phyloP scores from a whole-genome alignment of 2,329 filamentous ascomycete genomes.

The Phialophora verrucosa region DNA sequence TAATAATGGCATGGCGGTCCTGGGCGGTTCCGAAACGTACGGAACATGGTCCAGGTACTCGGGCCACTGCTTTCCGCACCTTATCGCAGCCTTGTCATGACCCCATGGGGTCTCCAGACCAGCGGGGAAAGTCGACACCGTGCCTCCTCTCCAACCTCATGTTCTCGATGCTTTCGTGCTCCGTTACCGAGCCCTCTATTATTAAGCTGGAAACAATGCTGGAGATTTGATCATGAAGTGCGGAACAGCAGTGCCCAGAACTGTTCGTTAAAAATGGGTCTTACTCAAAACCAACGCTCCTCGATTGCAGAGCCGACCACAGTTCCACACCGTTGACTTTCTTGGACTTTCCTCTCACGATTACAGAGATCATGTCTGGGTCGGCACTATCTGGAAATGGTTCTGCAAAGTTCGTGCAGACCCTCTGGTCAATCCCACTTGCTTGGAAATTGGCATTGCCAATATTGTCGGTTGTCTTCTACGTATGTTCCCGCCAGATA shows the following conservation, averaged over 20 bases:
- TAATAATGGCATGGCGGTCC: not conserved
- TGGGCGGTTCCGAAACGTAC: constrained; percentile 10
- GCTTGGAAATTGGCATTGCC: constrained; percentile 15
- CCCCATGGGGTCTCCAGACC: constrained; percentile 13
- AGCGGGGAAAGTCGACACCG: constrained; percentile 2
- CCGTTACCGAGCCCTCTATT: constrained; percentile 3
- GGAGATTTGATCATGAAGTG: constrained; percentile 10
- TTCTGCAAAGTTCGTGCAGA: constrained; percentile 8
- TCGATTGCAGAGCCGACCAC: constrained; percentile 3
- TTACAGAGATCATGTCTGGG: constrained; percentile 6
- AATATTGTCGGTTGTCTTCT: constrained; percentile 10
- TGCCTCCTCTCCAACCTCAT: constrained; percentile 9
- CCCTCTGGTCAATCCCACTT: constrained; percentile 13
- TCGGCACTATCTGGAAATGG: constrained; percentile 14
- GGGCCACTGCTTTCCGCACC: constrained; percentile 8
- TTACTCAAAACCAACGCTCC: not conserved
- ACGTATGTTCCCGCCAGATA: constrained; percentile 5
- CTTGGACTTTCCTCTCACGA: not conserved
- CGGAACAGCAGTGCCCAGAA: constrained; percentile 6
- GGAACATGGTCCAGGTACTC: constrained; percentile 1
- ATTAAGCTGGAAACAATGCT: constrained; percentile 15
- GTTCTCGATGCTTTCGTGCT: constrained; percentile 11
- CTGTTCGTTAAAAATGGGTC: constrained; percentile 10
- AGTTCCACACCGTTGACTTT: not conserved
- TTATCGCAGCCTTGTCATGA: constrained; percentile 9